Evolutionary conservation across 192 early-diverging fungal species (phyloP), one percentile per base, ranked within the genome.

Genomic region (Allomyces macrogynus): DNA sequence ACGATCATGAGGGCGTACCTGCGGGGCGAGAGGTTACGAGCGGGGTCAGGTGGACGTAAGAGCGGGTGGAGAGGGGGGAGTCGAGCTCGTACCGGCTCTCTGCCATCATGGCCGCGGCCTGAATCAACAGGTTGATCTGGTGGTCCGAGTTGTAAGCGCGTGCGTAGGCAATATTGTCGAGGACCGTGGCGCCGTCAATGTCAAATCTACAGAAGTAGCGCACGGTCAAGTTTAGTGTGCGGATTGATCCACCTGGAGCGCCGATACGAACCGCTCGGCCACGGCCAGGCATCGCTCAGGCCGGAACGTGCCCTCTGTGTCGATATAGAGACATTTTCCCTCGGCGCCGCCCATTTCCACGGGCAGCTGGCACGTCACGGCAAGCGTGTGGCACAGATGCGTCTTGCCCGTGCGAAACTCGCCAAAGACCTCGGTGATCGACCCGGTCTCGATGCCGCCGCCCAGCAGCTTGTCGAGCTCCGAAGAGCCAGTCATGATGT

Each of bases 401-500:
- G 88, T 92, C 66, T 92, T 92, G 1, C 89, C 89, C 9, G 89
- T 92, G 26, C 89, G 73, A 70, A 88, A 92, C 69, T 90, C 88
- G 14, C 90, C 89, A 75, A 91, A 92, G 14, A 79, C 87, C 70
- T 92, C 90, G 3, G 90, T 92, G 61, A 92, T 88, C 16, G 83
- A 80, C 80, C 86, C 84, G 10, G 83, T 81, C 65, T 90, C 84
- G 54, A 92, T 78, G 40, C 90, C 90, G 10, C 89, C 81, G 43
- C 92, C 95, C 8, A 98, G 74, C 23, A 94, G 71, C 69, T 88
- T 89, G 78, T 98, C 91, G 22, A 98, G 75, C 62, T 92, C 90
- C 18, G 85, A 87, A 0, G 91, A 90, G 4, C 95, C 95, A 0
- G 95, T 96, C 0, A 86, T 86, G 57, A 98, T 88, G 64, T 76